These are phyloP conservation scores for Phanerodontia chrysosporium DNA, from an alignment of 768 basidiomycete genomes.

Conservation along the genomic window DNA sequence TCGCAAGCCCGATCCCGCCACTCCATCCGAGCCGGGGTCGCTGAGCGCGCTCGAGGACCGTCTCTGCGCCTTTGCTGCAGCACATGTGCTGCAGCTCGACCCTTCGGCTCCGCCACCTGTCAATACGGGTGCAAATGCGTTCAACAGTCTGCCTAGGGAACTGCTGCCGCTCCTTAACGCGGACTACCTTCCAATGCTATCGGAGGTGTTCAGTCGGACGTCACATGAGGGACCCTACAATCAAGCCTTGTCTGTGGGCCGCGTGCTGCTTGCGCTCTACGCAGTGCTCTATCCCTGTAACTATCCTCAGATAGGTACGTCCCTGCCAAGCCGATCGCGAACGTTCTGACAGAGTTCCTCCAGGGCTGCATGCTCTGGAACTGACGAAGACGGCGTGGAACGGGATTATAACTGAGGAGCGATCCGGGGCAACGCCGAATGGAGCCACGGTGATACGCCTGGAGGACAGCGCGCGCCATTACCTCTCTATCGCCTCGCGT, in stretches of 20 bases:
- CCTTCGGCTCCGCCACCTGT: not conserved
- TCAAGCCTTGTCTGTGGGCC: conserved; percentile 49
- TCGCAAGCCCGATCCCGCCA: conserved; percentile 33
- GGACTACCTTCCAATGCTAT: conserved; percentile 50
- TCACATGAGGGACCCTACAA: conserved; percentile 63
- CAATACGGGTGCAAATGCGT: not conserved
- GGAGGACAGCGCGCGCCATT: conserved; percentile 24
- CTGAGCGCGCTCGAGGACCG: conserved; percentile 13
- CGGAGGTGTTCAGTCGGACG: conserved; percentile 61
- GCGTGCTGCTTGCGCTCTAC: conserved; percentile 62
- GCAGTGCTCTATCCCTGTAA: conserved; percentile 65
- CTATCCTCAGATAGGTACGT: conserved; percentile 78
- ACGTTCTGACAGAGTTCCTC: not conserved
- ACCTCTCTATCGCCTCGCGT: conserved; percentile 36
- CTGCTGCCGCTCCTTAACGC: conserved; percentile 49
- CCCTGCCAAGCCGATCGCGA: not conserved
- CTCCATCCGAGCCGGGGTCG: conserved; percentile 28
- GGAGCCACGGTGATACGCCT: not conserved
- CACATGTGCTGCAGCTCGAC: conserved; percentile 11
- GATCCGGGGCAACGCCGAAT: conserved; percentile 1
- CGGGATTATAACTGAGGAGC: conserved; percentile 33
- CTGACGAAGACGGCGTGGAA: conserved; percentile 80
- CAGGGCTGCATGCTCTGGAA: conserved; percentile 75
- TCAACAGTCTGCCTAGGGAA: conserved; percentile 25
- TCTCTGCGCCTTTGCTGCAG: conserved; percentile 37